These are phyloP conservation scores for Podospora tetraspora DNA, from an alignment of 495 filamentous ascomycete genomes.

Conservation along the genomic window DNA sequence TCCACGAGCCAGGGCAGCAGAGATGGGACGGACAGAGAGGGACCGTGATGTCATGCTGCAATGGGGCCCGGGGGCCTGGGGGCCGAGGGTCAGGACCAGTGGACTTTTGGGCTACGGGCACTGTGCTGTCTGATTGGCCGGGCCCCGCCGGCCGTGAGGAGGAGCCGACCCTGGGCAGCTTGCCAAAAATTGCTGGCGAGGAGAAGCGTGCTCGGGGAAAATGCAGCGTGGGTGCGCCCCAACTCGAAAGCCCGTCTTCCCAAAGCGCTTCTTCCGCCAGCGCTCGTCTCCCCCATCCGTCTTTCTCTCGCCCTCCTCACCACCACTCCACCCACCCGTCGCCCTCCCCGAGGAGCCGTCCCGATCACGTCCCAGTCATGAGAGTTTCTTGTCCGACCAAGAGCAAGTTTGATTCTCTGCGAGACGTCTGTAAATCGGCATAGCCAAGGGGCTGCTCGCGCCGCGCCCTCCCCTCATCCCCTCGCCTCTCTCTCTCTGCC, in stretches of 20 bases:
- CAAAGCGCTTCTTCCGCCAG: slow-evolving; percentile 22
- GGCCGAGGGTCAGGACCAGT: slow-evolving; percentile 1
- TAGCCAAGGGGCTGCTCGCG: slow-evolving; percentile 13
- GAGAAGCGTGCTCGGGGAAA: slow-evolving; percentile 14
- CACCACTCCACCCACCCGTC: slow-evolving; percentile 15
- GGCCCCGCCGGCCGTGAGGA: slow-evolving; percentile 17
- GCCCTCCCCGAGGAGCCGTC: slow-evolving; percentile 5
- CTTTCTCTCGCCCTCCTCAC: slow-evolving; percentile 16
- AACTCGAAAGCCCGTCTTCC: slow-evolving; percentile 7
- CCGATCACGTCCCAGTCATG: slow-evolving; percentile 20
- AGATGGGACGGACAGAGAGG: background rate
- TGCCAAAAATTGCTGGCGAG: slow-evolving; percentile 30
- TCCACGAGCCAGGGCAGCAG: background rate
- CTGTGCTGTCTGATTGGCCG: slow-evolving; percentile 10
- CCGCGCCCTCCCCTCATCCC: slow-evolving; percentile 9
- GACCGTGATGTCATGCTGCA: slow-evolving; percentile 3
- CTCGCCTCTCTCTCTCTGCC: slow-evolving; percentile 3
- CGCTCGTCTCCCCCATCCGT: slow-evolving; percentile 16
- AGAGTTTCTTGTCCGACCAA: slow-evolving; percentile 10
- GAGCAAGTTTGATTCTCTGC: slow-evolving; percentile 18
- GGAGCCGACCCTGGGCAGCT: slow-evolving; percentile 13
- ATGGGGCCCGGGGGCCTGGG: background rate
- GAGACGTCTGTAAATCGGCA: slow-evolving; percentile 17
- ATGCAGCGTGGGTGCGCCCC: slow-evolving; percentile 17
- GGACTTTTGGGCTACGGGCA: background rate